Evolutionary conservation across 306 rosid genomes (phyloP), one percentile per base, ranked within the genome.

Genomic region (Datisca glomerata): DNA sequence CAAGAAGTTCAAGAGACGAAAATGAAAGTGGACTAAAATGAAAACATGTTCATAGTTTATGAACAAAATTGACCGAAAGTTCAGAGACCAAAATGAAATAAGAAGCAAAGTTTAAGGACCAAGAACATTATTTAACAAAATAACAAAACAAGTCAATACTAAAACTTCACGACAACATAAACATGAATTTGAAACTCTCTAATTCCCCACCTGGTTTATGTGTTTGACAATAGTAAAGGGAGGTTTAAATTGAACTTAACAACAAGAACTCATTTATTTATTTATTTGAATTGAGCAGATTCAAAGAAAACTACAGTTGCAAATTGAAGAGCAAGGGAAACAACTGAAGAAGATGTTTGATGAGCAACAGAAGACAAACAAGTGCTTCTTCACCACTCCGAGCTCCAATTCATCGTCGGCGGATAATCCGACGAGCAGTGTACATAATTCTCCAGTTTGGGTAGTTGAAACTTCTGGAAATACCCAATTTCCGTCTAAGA

Each of bases 311-410:
- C 58, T 70, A 12, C 77, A 60, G 25, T 8, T 70, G 24, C 72
- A 56, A 37, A 65, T 70, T 29, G 77, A 70, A 52, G 68, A 64
- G 41, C 77, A 70, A 55, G 77, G 77, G 49, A 47, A 43, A 60
- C 61, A 52, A 47, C 61, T 70, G 6, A 45, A 60, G 64, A 60
- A 21, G 67, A 70, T 70, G 77, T 51, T 70, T 51, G 69, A 70
- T 40, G 35, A 50, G 44, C 77, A 65, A 37, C 65, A 65, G 21
- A 49, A 47, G 47, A 18, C 55, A 43, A 44, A 40, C 24, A 50
- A 49, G 32, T 36, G 28, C 31, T 18, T 54, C 47, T 44, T 49
- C 54, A 18, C 51, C 16, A 18, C 36, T 31, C 8, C 24, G 31
- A 17, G 47, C 15, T 16, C 22, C 20, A 64, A 58, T 32, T 33